These are phyloP conservation scores for Epicoccum sorghinum DNA, from an alignment of 2,329 filamentous ascomycete species.

Conservation along the genomic window DNA sequence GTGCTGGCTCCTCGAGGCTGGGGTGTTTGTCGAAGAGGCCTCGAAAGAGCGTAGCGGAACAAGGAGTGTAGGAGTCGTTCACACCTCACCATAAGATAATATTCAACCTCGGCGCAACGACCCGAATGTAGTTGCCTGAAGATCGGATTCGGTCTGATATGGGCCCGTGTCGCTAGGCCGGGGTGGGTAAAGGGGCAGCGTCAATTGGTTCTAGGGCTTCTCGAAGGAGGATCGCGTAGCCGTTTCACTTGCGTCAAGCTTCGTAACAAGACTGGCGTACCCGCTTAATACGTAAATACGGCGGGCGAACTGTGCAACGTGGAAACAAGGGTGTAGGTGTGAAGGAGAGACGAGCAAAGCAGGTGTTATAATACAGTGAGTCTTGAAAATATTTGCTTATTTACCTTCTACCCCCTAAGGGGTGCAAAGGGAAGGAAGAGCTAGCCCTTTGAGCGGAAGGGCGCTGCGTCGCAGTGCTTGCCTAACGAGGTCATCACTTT, in stretches of 20 bases:
- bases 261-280: neutral
- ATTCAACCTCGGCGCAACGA: constrained; percentile 16
- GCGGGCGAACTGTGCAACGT: neutral
- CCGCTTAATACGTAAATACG: constrained; percentile 15
- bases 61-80: constrained; percentile 10
- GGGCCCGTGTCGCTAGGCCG: constrained; percentile 12
- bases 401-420: too few species aligned
- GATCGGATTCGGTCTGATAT: constrained; percentile 9
- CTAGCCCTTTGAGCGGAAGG: constrained; percentile 6
- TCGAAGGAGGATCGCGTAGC: constrained; percentile 8
- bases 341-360: neutral
- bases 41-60: constrained; percentile 6
- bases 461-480: constrained; percentile 2
- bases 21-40: constrained; percentile 4
- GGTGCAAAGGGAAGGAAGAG: neutral
- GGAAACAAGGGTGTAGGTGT: neutral
- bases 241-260: constrained; percentile 14
- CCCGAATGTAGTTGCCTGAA: constrained; percentile 7
- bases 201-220: constrained; percentile 5
- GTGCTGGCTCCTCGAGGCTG: constrained; percentile 9
- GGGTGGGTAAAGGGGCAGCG: constrained; percentile 12
- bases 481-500: constrained; percentile 1
- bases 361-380: neutral
- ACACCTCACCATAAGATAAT: constrained; percentile 10
- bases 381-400: too few species aligned